phyloP scores from a whole-genome alignment of 768 basidiomycete genomes.

The Serendipita sp. region DNA sequence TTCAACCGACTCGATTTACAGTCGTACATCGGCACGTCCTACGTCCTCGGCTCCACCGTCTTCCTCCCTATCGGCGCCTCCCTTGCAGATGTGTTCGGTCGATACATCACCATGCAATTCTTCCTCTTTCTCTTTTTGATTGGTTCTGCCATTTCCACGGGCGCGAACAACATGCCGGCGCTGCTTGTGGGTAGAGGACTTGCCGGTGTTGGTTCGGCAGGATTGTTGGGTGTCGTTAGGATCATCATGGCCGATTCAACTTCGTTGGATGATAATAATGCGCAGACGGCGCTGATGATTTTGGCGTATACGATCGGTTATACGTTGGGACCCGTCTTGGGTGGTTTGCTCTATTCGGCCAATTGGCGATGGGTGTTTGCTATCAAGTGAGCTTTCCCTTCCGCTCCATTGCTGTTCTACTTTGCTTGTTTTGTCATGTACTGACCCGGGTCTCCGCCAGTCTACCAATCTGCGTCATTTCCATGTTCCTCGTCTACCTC shows the following conservation, averaged over 20 bases:
- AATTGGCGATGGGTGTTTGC: conserved; percentile 27
- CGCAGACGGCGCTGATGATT: no score
- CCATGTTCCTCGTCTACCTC: conserved; percentile 25
- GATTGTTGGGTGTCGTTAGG: no score
- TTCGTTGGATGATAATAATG: conserved; percentile 22
- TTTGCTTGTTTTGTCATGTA: no score
- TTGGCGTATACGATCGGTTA: no score
- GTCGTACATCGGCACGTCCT: no score
- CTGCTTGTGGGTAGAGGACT: no score
- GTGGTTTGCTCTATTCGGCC: conserved; percentile 27
- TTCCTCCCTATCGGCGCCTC: conserved; percentile 28
- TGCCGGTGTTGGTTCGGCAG: no score
- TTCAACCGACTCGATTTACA: conserved; percentile 10
- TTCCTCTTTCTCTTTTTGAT: conserved; percentile 29
- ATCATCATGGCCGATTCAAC: conserved; percentile 26
- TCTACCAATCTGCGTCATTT: conserved; percentile 23
- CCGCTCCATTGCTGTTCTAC: background rate
- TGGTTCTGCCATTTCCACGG: conserved; percentile 18
- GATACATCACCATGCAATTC: conserved; percentile 30
- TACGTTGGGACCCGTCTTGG: conserved; percentile 28
- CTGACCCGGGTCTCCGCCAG: conserved; percentile 14
- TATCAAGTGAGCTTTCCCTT: conserved; percentile 27
- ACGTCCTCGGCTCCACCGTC: no score
- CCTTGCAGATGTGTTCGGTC: conserved; percentile 34
- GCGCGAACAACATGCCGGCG: no score